Base-by-base conservation (phyloP, 495 filamentous ascomycete genomes). In the Penicillium paxilli region DNA sequence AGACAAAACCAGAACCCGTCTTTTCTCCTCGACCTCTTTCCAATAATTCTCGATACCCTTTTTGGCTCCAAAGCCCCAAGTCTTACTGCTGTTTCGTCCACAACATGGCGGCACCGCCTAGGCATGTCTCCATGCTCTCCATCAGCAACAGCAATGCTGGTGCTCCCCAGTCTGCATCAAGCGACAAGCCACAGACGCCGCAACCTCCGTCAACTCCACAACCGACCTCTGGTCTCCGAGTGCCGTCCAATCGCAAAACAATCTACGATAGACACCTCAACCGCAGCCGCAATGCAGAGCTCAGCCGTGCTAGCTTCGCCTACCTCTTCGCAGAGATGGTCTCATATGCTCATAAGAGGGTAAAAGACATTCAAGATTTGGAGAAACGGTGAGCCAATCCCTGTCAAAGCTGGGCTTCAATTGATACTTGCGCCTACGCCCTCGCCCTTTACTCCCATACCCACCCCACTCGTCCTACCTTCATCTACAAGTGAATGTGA, bases 271-370 rank as follows among this genome's bases (percentile, higher is more conserved):
- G 95, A 49, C 90, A 96, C 55, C 78, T 98, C 42, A 96, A 96
- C 69, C 88, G 94, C 48, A 89, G 83, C 64, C 88, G 88, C 64
- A 89, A 87, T 56, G 80, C 89, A 23, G 92, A 98, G 76, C 81
- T 94, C 54, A 95, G 90, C 70, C 87, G 94, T 50, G 85, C 95
- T 0, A 90, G 88, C 69, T 97, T 99, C 71, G 95, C 94, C 26
- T 97, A 94, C 65, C 77, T 99, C 19, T 99, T 99, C 62, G 86
- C 83, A 33, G 93, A 97, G 79, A 96, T 99, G 91, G 92, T 99
- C 26, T 86, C 82, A 62, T 98, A 99, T 70, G 92, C 94, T 38
- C 95, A 97, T 66, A 84, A 86, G 61, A 77, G 88, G 57, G 92
- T 96, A 49, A 93, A 88, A 50, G 91, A 89, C 1, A 96, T 98